phyloP scores from a whole-genome alignment of 345 rosid genomes.

The Alliaria petiolata region DNA sequence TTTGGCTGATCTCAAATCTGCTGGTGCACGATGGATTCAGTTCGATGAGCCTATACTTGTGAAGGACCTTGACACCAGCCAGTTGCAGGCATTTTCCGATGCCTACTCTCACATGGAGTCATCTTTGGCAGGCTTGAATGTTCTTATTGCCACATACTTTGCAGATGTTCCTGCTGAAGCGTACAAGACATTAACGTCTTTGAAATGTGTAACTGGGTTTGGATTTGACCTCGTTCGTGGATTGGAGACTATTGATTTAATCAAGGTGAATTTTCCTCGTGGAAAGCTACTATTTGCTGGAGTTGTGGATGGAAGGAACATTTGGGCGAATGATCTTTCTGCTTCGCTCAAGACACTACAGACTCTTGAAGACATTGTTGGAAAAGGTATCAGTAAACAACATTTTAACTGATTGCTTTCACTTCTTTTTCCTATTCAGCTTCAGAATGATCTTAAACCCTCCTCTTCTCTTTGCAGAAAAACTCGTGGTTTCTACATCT shows the following conservation, averaged over 20 bases:
- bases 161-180: constrained; percentile 81
- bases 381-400: constrained; percentile 52
- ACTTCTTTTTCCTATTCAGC: constrained; percentile 7
- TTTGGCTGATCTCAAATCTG: constrained; percentile 74
- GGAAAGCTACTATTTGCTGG: constrained; percentile 87
- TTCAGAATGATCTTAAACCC: constrained; percentile 7
- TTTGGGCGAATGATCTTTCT: constrained; percentile 94
- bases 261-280: constrained; percentile 63
- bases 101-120: constrained; percentile 68
- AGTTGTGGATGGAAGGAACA: constrained; percentile 96
- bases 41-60: constrained; percentile 86
- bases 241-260: constrained; percentile 68
- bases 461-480: constrained; percentile 44
- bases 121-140: constrained; percentile 64
- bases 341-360: constrained; percentile 58
- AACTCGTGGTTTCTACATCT: constrained; percentile 86
- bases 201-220: constrained; percentile 74
- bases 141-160: constrained; percentile 78
- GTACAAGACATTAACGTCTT: constrained; percentile 57
- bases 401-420: neutral
- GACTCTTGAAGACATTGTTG: constrained; percentile 67
- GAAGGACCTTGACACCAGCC: constrained; percentile 76
- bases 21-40: constrained; percentile 94
- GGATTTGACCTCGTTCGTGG: constrained; percentile 95
- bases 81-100: constrained; percentile 60